These are phyloP conservation scores for Cyberlindnera mississippiensis DNA, from an alignment of 805 yeast species.

Conservation along the genomic window DNA sequence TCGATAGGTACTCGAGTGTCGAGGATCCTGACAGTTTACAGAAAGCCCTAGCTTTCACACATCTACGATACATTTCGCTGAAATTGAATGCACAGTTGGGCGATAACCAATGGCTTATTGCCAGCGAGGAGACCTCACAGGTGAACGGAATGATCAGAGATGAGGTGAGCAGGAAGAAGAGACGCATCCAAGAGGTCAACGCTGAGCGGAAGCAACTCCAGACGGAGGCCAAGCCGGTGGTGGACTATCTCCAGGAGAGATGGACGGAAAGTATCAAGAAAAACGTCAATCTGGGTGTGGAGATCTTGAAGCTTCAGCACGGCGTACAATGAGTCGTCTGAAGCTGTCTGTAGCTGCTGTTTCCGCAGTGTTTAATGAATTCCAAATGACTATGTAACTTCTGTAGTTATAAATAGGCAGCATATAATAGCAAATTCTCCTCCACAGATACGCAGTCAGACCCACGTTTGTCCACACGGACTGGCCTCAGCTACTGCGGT, in stretches of 20 bases:
- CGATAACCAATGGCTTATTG: slow-evolving; percentile 35
- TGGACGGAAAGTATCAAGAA: slow-evolving; percentile 42
- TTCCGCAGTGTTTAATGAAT: no score
- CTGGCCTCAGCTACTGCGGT: slow-evolving; percentile 1
- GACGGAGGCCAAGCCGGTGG: slow-evolving; percentile 38
- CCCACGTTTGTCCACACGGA: background rate
- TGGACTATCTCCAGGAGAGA: slow-evolving; percentile 41
- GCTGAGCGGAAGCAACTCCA: slow-evolving; percentile 41
- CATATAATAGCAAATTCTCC: no score
- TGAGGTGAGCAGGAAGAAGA: slow-evolving; percentile 36
- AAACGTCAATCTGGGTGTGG: slow-evolving; percentile 36
- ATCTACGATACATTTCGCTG: slow-evolving; percentile 36
- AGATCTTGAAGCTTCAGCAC: slow-evolving; percentile 23
- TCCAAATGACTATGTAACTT: no score
- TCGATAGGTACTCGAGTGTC: slow-evolving; percentile 30
- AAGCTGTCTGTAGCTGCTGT: no score
- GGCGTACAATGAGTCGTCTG: background rate
- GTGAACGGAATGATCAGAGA: slow-evolving; percentile 28
- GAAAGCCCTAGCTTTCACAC: slow-evolving; percentile 27
- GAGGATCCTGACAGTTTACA: slow-evolving; percentile 25
- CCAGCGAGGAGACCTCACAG: slow-evolving; percentile 32
- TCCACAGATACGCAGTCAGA: no score
- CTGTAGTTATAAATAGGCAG: no score
- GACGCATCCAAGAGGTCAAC: slow-evolving; percentile 40
- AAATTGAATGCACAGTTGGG: slow-evolving; percentile 33